phyloP scores from a whole-genome alignment of 352 stramenopile species.

The Peronosclerospora sorghi region DNA sequence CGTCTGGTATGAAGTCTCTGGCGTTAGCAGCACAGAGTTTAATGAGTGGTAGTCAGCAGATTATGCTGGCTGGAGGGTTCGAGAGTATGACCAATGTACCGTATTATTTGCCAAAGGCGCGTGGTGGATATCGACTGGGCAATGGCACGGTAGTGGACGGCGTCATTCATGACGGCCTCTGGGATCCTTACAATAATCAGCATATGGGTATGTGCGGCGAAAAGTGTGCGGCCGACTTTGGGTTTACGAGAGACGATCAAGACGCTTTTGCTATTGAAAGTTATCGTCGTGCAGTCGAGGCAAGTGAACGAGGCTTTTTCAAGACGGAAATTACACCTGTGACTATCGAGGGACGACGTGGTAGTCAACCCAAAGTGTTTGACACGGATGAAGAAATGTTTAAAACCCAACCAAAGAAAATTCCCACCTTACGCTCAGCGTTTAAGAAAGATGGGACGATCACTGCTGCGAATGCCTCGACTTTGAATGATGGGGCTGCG shows the following conservation, averaged over 20 bases:
- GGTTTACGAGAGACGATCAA: conserved; percentile 90
- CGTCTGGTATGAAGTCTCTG: conserved; percentile 88
- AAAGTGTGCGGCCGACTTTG: conserved; percentile 88
- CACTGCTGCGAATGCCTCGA: conserved; percentile 94
- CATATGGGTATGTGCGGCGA: conserved; percentile 94
- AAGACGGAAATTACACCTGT: conserved; percentile 87
- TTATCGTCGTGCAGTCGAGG: conserved; percentile 78
- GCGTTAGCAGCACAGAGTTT: conserved; percentile 85
- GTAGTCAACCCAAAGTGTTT: conserved; percentile 42
- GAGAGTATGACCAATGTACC: conserved; percentile 98
- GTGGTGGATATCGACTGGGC: conserved; percentile 88
- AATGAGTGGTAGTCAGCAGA: conserved; percentile 68
- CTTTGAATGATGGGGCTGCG: conserved; percentile 95
- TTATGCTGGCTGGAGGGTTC: conserved; percentile 91
- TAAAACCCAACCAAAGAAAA: conserved; percentile 86
- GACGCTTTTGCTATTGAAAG: conserved; percentile 91
- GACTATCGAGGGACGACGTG: conserved; percentile 47
- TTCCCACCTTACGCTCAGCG: conserved; percentile 81
- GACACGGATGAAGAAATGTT: conserved; percentile 90
- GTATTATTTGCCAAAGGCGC: conserved; percentile 91
- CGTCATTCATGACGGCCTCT: conserved; percentile 93
- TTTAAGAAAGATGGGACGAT: conserved; percentile 96
- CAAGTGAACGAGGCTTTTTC: conserved; percentile 81
- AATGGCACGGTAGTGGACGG: conserved; percentile 83
- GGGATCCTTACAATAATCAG: conserved; percentile 95